Base-by-base conservation (phyloP, 2,329 filamentous ascomycete species). In the Colletotrichum navitas region DNA sequence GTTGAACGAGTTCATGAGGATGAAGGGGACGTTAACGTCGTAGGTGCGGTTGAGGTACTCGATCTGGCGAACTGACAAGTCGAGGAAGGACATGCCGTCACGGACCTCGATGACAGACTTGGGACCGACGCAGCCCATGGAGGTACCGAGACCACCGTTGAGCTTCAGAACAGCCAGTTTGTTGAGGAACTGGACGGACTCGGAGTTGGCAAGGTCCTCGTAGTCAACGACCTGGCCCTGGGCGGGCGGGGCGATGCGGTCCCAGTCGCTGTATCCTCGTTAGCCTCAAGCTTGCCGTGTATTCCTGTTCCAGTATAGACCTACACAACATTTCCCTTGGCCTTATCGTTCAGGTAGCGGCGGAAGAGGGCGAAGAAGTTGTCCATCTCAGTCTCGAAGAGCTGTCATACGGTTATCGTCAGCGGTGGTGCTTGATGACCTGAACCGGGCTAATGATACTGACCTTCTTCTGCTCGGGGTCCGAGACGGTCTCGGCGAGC, bases 1-100 rank as follows among this genome's bases (percentile, higher is more conserved):
- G 90, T 99, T 99, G 93, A 99, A 99, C 67, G 96, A 98, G 92
- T 99, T 99, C 96, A 99, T 99, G 78, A 99, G 92, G 77, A 99
- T 91, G 84, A 99, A 98, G 60, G 96, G 96, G 43, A 99, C 96
- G 82, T 98, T 98, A 83, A 97, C 94, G 78, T 93, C 90, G 87
- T 98, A 98, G 75, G 94, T 98, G 83, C 95, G 93, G 92, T 99
- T 99, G 78, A 99, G 92, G 88, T 94, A 97, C 87, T 99, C 96
- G 81, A 99, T 97, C 89, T 99, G 96, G 80, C 96, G 94, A 78
- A 99, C 96, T 26, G 96, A 98, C 79, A 99, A 89, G 85, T 99
- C 96, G 77, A 99, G 90, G 92, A 99, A 99, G 78, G 96, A 99
- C 96, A 98, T 99, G 90, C 96, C 96, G 79, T 99, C 96, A 85